These are phyloP conservation scores for Fusarium sp. DNA, from an alignment of 2,329 filamentous ascomycete genomes.

Conservation along the genomic window DNA sequence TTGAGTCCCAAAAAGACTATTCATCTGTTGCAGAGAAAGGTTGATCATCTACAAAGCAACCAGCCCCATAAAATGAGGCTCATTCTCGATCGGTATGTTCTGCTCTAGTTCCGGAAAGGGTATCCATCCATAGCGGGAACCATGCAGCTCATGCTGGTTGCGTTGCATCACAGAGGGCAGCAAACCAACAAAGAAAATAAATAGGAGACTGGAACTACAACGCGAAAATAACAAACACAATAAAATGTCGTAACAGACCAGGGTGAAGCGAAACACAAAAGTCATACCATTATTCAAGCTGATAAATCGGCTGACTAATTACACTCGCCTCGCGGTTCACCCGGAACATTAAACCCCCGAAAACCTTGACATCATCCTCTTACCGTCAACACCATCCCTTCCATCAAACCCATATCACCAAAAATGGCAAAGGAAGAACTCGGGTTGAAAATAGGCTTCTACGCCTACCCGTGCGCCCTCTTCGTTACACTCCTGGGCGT, in stretches of 20 bases:
- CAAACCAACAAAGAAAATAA: no score
- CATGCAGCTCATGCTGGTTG: neutral
- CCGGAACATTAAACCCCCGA: constrained; percentile 24
- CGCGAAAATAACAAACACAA: neutral
- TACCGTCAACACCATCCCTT: neutral
- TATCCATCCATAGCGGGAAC: constrained; percentile 17
- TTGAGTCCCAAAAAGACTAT: no score
- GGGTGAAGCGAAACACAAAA: neutral
- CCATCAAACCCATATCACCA: neutral
- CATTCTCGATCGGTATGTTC: neutral
- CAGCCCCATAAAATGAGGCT: neutral
- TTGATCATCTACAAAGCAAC: fast-evolving
- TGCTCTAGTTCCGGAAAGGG: neutral
- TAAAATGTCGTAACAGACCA: neutral
- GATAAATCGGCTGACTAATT: constrained; percentile 24
- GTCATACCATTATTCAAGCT: neutral
- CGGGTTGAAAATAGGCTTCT: constrained; percentile 55
- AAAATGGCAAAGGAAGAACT: constrained; percentile 51
- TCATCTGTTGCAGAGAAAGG: no score
- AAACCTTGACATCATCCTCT: constrained; percentile 21
- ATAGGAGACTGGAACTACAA: fast-evolving
- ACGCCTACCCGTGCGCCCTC: constrained; percentile 55
- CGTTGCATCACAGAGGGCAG: neutral
- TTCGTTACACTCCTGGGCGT: constrained; percentile 52
- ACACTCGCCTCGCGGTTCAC: neutral